Evolutionary conservation across 495 filamentous ascomycete genomes (phyloP), one percentile per base, ranked within the genome.

Genomic region (Xylaria cubensis): DNA sequence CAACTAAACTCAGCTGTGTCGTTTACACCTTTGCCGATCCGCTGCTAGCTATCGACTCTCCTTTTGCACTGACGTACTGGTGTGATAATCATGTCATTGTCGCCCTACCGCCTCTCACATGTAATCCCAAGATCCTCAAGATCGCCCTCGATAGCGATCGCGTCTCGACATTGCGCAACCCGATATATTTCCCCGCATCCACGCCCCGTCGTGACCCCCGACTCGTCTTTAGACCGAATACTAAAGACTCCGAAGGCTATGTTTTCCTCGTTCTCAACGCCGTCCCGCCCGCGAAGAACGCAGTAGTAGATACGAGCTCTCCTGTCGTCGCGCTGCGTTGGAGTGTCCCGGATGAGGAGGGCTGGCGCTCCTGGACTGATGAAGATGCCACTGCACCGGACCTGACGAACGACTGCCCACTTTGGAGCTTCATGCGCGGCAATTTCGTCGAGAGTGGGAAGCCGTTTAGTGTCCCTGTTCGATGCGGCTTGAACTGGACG

Each of bases 41-140:
- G 15, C 26, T 67, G 19, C 7, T 8, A 10, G 64, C 44, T 7
- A 51, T 67, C 3, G 34, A 55, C 6, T 17, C 46, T 15, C 64
- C 64, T 4, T 67, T 55, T n/a, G 64, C 48, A n/a, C 36, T 67
- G 48, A 39, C 64, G 1, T 42, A 67, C 26, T 67, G 64, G 64
- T 53, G 48, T 19, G 48, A 51, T 13, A 8, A 7, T 32, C 26
- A 67, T 42, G 36, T 67, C 13, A 36, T 67, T 4, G 1, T 67
- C 48, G 64, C 64, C 26, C 41, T 67, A 29, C 64, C 64, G 24
- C 46, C 44, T 4, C 64, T 67, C 26, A 67, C 64, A 15, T 67
- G 64, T 29, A 41, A 55, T 15, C 64, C 64, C 8, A 67, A 67
- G 48, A 67, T 67, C 29, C 64, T 67, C 19, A 67, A 67, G 36